Conservation (phyloP, 2,329 filamentous ascomycete genomes). For the Berkeleyomyces basicola region DNA sequence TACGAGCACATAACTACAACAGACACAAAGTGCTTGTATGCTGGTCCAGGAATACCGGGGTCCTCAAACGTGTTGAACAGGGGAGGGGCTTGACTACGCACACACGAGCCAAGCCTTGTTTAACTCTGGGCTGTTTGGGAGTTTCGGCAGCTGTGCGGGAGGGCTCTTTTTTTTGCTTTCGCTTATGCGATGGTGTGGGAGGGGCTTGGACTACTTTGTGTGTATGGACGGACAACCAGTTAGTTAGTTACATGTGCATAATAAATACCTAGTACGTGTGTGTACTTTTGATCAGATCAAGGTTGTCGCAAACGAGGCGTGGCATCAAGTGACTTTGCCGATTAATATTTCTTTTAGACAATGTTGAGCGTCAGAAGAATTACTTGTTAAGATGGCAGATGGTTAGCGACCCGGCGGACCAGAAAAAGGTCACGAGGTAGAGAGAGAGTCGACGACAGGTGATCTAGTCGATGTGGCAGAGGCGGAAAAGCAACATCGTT, state of each 20-base stretch:
- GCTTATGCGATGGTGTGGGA: neutral
- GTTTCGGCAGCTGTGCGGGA: neutral
- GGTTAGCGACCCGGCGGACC: no score
- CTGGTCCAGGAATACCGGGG: neutral
- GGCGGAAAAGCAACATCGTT: neutral
- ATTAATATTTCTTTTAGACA: neutral
- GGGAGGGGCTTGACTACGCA: neutral
- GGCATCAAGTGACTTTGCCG: neutral
- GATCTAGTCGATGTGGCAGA: neutral
- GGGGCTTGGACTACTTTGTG: no score
- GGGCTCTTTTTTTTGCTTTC: neutral
- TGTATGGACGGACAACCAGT: no score
- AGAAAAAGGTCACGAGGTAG: neutral
- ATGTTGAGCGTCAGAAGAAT: neutral
- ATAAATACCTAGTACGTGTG: no score
- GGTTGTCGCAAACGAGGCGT: neutral
- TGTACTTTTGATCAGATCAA: neutral
- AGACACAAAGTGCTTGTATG: neutral
- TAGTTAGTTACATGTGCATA: no score
- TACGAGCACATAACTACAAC: no score
- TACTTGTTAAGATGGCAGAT: no score
- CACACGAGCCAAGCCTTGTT: neutral
- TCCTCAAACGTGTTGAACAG: neutral
- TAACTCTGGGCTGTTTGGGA: neutral
- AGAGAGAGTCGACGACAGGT: neutral